A percentile compares a stretch with the other conserved stretches of the same genome.
phyloP scores from a whole-genome alignment of 1,284 basidiomycete genomes.

The Tetrapyrgos nigripes region DNA sequence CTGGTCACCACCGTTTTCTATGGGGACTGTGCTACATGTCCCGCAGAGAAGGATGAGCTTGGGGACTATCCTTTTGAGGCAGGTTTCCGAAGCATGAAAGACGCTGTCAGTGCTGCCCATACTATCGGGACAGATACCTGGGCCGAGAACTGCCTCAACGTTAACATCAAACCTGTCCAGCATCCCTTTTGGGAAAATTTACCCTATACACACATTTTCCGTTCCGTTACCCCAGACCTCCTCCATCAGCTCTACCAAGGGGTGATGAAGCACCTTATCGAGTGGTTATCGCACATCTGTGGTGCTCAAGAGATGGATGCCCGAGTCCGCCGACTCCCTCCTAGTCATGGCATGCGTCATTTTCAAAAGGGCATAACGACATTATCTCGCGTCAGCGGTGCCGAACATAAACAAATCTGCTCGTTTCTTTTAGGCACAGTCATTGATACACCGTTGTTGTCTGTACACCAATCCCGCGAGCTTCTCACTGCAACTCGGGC shows the following conservation, averaged over 20 bases:
- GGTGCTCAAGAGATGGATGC: slow-evolving; percentile 33
- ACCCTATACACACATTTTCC: slow-evolving; percentile 33
- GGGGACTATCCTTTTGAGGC: neutral
- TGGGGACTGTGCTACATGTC: neutral
- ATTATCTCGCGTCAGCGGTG: slow-evolving; percentile 29
- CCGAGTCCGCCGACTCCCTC: slow-evolving; percentile 31
- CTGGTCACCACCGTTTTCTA: slow-evolving; percentile 21
- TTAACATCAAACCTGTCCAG: slow-evolving; percentile 15
- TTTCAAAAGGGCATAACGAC: slow-evolving; percentile 43
- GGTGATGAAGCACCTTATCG: slow-evolving; percentile 19
- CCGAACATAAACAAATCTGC: too few relatives aligned
- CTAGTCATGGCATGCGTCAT: slow-evolving; percentile 36
- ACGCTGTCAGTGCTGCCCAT: neutral
- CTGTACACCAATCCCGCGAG: too few relatives aligned
- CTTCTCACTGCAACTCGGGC: neutral
- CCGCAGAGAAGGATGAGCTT: neutral
- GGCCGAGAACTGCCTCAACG: too few relatives aligned
- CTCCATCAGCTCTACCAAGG: too few relatives aligned
- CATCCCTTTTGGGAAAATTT: slow-evolving; percentile 38
- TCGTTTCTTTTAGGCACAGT: slow-evolving; percentile 35
- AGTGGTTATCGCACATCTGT: slow-evolving; percentile 19
- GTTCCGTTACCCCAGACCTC: slow-evolving; percentile 34
- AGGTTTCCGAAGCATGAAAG: neutral
- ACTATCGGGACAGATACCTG: too few relatives aligned
- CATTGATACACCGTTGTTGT: too few relatives aligned